Percentiles rank a stretch among this genome's conserved stretches.
Evolutionary conservation across 1,284 basidiomycete species (phyloP).

Genomic region (Pseudozyma tsukubaensis): DNA sequence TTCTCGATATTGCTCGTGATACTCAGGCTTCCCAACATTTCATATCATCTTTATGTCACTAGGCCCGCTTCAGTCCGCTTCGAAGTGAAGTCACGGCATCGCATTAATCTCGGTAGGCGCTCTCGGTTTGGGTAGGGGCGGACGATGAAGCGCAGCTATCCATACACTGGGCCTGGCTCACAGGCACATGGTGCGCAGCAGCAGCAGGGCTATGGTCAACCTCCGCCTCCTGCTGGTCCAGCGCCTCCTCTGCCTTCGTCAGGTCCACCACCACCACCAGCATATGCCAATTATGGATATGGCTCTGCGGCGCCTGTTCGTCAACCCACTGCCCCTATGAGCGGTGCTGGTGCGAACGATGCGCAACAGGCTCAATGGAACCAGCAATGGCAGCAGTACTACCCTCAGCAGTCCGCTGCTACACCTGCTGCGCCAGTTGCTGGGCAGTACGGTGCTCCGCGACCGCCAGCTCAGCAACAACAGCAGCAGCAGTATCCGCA

Average conservation of each 20-base stretch:
- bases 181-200: conserved; percentile 27
- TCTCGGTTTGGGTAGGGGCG: not conserved
- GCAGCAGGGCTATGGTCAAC: conserved; percentile 24
- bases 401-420: conserved; percentile 47
- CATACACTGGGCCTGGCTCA: conserved; percentile 14
- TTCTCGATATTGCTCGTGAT: too few species aligned
- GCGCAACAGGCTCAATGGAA: conserved; percentile 53
- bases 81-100: too few species aligned
- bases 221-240: conserved; percentile 40
- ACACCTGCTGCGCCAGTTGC: conserved; percentile 13
- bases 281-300: conserved; percentile 61
- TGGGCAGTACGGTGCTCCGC: conserved; percentile 15
- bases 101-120: not conserved
- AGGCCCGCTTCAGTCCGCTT: too few species aligned
- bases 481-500: conserved; percentile 4
- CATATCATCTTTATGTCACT: too few species aligned
- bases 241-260: conserved; percentile 39
- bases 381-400: conserved; percentile 54
- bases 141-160: conserved; percentile 36
- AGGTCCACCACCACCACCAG: conserved; percentile 15
- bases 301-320: conserved; percentile 34
- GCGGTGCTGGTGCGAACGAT: conserved; percentile 12
- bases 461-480: conserved; percentile 10
- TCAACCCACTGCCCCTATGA: conserved; percentile 11
- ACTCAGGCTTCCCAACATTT: too few species aligned